Percentiles rank a stretch among this genome's conserved stretches.
phyloP scores from a whole-genome alignment of 2,329 filamentous ascomycete genomes.

The Westerdykella sp. region DNA sequence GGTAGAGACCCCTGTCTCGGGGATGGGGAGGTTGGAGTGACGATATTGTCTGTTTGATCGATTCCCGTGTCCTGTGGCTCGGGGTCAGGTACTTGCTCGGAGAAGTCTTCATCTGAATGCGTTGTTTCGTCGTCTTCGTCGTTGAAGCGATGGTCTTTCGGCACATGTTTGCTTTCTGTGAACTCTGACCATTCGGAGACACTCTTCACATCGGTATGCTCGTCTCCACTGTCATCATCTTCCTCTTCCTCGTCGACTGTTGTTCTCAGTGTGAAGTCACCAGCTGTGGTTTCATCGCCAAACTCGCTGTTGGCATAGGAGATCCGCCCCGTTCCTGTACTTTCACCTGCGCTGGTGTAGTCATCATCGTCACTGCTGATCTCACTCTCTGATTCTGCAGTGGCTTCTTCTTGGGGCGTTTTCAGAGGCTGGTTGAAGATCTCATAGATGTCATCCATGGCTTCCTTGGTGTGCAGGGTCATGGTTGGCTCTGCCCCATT shows the following conservation, averaged over 20 bases:
- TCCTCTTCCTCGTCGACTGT: conserved; percentile 25
- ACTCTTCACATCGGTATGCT: conserved; percentile 38
- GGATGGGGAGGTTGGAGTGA: conserved; percentile 45
- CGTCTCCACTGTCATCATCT: conserved; percentile 21
- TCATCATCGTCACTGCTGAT: conserved; percentile 67
- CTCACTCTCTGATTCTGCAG: conserved; percentile 55
- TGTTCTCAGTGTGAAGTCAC: conserved; percentile 44
- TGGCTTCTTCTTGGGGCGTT: conserved; percentile 39
- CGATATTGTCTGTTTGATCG: conserved; percentile 36
- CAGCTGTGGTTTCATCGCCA: conserved; percentile 53
- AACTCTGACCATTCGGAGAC: conserved; percentile 88
- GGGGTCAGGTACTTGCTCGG: conserved; percentile 28
- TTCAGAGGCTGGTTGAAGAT: conserved; percentile 86
- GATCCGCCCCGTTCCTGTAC: conserved; percentile 69
- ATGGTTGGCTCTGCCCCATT: conserved; percentile 81
- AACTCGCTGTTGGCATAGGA: conserved; percentile 59
- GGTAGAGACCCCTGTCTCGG: conserved; percentile 29
- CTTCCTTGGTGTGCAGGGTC: conserved; percentile 92
- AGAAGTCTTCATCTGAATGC: conserved; percentile 30
- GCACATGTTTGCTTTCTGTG: conserved; percentile 64
- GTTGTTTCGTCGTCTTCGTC: conserved; percentile 35
- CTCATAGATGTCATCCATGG: conserved; percentile 94
- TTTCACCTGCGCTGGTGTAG: conserved; percentile 82
- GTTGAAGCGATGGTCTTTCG: conserved; percentile 34
- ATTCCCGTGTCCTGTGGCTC: conserved; percentile 19